Base-by-base conservation (phyloP, 2,329 filamentous ascomycete species). In the Arthroderma uncinatum region DNA sequence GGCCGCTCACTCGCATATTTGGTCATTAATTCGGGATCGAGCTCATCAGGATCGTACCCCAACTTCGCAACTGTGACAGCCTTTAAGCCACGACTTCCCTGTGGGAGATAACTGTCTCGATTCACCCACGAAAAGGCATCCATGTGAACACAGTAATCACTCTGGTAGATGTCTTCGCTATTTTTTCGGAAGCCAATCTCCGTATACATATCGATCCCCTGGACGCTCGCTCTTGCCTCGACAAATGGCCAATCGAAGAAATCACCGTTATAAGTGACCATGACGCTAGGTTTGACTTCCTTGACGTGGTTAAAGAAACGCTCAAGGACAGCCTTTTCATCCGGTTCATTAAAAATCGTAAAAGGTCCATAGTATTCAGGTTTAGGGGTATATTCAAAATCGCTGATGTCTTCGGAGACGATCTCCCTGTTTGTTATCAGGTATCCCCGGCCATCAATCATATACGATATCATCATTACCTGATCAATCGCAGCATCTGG, bases 191-290 rank as follows among this genome's bases (percentile, higher is more conserved):
- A 98, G 4, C 93, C 93, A 66, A 96, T 98, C 70, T 98, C 94
- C 61, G 86, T 87, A 73, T 98, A 98, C 93, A 98, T 97, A 72
- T 98, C 93, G 69, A 98, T 96, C 30, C 94, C 93, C 64, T 94
- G 86, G 62, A 96, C 82, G 68, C 90, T 94, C 28, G 94, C 89
- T 74, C 93, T 81, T 47, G 93, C 84, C 75, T 98, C 93, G 23
- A 98, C 90, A 68, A 94, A 98, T 0, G 93, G 92, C 93, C 93
- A 98, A 85, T 98, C 93, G 84, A 98, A 98, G 71, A 98, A 98
- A 76, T 98, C 93, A 76, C 93, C 93, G 89, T 98, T 98, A 79
- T 98, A 98, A n/a, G 93, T 98, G 36, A 94, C 92, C 70, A 98
- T 98, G 57, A 98, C 92, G 0, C 91, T 97, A 0, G 93, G 93